These are phyloP conservation scores for Fistulinella cinereoalba DNA, from an alignment of 1,284 basidiomycete genomes.

Conservation along the genomic window DNA sequence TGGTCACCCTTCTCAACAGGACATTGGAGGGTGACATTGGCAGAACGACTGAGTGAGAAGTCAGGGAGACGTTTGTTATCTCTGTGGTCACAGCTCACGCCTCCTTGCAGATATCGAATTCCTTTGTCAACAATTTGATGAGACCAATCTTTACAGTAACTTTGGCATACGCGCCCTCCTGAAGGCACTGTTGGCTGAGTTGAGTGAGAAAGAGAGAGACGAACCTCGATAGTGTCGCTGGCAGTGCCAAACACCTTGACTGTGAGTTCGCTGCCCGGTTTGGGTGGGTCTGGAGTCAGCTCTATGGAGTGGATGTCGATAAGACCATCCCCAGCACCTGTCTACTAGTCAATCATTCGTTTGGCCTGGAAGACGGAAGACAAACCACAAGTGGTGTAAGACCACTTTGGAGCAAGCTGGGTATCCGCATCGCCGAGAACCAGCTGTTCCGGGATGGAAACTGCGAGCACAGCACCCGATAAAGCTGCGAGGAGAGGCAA, in stretches of 20 bases:
- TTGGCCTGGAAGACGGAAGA: background rate
- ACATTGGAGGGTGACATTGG: slow-evolving; percentile 72
- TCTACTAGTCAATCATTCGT: slow-evolving; percentile 8
- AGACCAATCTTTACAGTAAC: slow-evolving; percentile 87
- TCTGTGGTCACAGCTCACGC: slow-evolving; percentile 63
- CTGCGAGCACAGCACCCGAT: slow-evolving; percentile 34
- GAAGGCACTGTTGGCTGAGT: slow-evolving; percentile 6
- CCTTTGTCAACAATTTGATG: slow-evolving; percentile 79
- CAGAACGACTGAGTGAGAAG: slow-evolving; percentile 48
- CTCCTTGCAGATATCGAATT: slow-evolving; percentile 88
- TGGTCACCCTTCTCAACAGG: slow-evolving; percentile 74
- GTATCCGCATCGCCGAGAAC: slow-evolving; percentile 36
- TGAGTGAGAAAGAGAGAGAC: slow-evolving; percentile 13
- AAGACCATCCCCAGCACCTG: slow-evolving; percentile 45
- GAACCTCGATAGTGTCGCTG: slow-evolving; percentile 61
- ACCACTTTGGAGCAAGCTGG: slow-evolving; percentile 47
- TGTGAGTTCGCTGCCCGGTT: slow-evolving; percentile 79
- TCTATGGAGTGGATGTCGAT: slow-evolving; percentile 64
- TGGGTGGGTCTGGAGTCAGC: slow-evolving; percentile 78
- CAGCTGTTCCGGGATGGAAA: slow-evolving; percentile 40
- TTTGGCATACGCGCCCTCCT: slow-evolving; percentile 91
- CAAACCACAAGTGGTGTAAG: slow-evolving; percentile 59
- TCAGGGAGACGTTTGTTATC: slow-evolving; percentile 4
- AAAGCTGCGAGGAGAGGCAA: slow-evolving; percentile 39
- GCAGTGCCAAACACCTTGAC: slow-evolving; percentile 72